A percentile compares a stretch with the other conserved stretches of the same genome.
These are phyloP conservation scores for Trametes gibbosa DNA, from an alignment of 768 basidiomycete species.

Conservation along the genomic window DNA sequence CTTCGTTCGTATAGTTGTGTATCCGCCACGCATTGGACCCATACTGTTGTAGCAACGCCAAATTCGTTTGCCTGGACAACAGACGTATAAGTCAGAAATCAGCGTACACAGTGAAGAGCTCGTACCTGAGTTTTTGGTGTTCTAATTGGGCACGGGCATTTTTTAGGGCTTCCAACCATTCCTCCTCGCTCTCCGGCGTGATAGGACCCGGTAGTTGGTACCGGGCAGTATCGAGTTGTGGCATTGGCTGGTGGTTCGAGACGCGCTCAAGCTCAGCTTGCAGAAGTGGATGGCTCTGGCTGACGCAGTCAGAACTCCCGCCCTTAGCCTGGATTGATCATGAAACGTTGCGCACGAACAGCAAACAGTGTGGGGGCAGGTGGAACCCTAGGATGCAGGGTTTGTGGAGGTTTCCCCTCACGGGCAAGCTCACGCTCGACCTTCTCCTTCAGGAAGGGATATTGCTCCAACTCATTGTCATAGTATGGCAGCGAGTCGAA, in stretches of 20 bases:
- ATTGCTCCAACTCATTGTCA: constrained; percentile 85
- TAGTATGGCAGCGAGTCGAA: constrained; percentile 93
- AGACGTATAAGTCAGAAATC: neutral
- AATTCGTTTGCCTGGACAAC: constrained; percentile 68
- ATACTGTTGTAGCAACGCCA: constrained; percentile 79
- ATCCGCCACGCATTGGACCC: constrained; percentile 91
- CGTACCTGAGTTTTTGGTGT: constrained; percentile 78
- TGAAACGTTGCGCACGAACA: constrained; percentile 44
- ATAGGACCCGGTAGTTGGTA: constrained; percentile 73
- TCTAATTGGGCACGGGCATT: constrained; percentile 84
- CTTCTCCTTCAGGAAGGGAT: constrained; percentile 66
- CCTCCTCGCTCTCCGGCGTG: constrained; percentile 63
- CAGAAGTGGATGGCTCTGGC: constrained; percentile 65
- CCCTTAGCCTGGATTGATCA: neutral
- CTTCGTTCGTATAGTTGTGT: constrained; percentile 85
- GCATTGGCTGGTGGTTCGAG: constrained; percentile 62
- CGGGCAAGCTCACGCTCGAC: constrained; percentile 75
- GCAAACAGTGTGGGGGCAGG: constrained; percentile 63
- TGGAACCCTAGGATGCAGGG: constrained; percentile 72
- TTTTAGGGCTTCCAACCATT: constrained; percentile 70
- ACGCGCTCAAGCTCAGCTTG: constrained; percentile 73
- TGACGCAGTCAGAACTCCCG: constrained; percentile 5
- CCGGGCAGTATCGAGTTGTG: constrained; percentile 66
- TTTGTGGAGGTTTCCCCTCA: constrained; percentile 56
- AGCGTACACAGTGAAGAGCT: neutral